Conservation (phyloP, 2,329 filamentous ascomycete genomes). For the Colletotrichum sp. region DNA sequence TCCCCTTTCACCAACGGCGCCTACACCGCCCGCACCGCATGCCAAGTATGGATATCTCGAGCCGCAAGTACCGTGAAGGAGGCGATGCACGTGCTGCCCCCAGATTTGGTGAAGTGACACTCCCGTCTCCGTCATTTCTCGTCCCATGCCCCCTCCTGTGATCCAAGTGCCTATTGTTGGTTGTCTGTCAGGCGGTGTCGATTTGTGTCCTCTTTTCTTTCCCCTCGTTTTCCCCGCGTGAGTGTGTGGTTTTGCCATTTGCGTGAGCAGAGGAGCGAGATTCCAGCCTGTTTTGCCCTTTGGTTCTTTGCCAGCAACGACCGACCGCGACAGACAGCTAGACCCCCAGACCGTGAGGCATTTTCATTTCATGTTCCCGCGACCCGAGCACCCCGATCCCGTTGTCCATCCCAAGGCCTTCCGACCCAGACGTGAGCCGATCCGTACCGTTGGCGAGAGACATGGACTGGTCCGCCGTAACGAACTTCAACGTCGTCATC, state of each 20-base stretch:
- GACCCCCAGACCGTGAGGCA: not conserved
- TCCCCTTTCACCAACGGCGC: not conserved
- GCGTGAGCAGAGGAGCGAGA: not conserved
- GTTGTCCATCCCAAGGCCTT: not conserved
- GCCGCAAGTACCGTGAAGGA: not conserved
- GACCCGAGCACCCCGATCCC: not conserved
- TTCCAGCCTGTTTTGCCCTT: not conserved
- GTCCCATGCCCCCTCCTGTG: not conserved
- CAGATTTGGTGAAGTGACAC: not conserved
- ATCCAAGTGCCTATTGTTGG: not conserved
- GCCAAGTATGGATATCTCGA: not conserved
- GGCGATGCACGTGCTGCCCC: not conserved
- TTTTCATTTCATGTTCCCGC: not conserved
- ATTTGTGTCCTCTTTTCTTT: not conserved
- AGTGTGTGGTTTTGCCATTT: not conserved
- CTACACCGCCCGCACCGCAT: not conserved
- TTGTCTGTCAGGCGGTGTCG: not conserved
- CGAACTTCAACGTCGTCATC: conserved; percentile 79
- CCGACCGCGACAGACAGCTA: too few species aligned
- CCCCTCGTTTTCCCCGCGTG: not conserved
- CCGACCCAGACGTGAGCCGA: not conserved
- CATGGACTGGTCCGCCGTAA: conserved; percentile 24
- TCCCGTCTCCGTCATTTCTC: not conserved
- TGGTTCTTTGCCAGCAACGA: not conserved
- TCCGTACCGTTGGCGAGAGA: not conserved